phyloP scores from a whole-genome alignment of 495 filamentous ascomycete genomes.

The Endocarpon pusillum region DNA sequence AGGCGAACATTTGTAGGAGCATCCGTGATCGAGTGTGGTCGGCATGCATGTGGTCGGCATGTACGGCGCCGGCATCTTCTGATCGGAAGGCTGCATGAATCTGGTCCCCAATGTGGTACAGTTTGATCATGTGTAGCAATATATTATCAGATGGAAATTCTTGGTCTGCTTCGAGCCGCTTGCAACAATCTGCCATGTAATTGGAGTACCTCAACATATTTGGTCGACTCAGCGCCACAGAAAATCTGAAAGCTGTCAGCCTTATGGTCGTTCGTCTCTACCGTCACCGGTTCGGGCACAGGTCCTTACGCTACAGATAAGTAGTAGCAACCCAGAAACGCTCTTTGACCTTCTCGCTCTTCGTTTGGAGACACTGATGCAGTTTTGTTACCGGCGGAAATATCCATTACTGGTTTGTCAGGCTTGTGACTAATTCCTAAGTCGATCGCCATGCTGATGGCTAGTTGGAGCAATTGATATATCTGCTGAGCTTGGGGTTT shows the following conservation, averaged over 20 bases:
- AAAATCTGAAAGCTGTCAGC: neutral
- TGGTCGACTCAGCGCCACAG: neutral
- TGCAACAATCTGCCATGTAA: neutral
- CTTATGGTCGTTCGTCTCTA: neutral
- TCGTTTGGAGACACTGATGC: constrained; percentile 1
- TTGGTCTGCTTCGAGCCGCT: neutral
- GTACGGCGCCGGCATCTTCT: no score
- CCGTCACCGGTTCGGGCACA: neutral
- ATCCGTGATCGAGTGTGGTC: no score
- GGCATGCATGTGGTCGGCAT: no score
- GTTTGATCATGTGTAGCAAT: neutral
- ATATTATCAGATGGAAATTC: neutral
- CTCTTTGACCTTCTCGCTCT: neutral
- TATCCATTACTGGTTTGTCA: no score
- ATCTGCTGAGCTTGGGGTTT: constrained; percentile 6
- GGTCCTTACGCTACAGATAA: constrained; percentile 6
- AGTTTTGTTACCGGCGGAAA: neutral
- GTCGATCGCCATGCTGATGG: constrained; percentile 11
- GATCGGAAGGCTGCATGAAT: no score
- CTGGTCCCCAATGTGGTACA: no score
- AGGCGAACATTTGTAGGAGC: no score
- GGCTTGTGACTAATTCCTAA: constrained; percentile 2
- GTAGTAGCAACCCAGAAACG: constrained; percentile 9
- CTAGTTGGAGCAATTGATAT: constrained; percentile 10
- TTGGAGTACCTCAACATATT: neutral